Evolutionary conservation across 2,329 filamentous ascomycete genomes (phyloP).

Genomic region (Zymoseptoria tritici): DNA sequence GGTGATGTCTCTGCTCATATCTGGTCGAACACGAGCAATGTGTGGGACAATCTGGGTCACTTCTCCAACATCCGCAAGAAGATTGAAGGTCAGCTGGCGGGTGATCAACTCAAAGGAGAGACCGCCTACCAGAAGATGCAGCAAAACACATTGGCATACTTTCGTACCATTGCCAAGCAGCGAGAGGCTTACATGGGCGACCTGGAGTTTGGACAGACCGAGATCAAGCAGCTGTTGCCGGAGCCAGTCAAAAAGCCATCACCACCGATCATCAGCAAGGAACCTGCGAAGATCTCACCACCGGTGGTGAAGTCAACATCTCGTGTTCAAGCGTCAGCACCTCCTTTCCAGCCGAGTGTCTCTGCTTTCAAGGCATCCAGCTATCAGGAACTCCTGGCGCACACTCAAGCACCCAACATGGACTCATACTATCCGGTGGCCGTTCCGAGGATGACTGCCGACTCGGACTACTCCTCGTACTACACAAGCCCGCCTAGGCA

Average conservation of each 20-base stretch:
- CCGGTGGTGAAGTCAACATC: neutral
- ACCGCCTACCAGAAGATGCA: constrained; percentile 28
- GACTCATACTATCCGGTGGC: neutral
- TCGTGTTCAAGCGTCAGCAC: neutral
- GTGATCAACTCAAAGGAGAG: constrained; percentile 33
- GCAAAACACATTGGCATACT: constrained; percentile 35
- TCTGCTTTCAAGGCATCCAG: neutral
- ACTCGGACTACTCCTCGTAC: neutral
- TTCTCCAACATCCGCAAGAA: constrained; percentile 36
- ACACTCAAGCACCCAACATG: neutral
- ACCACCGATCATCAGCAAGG: neutral
- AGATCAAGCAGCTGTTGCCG: constrained; percentile 25
- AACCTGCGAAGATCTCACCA: neutral
- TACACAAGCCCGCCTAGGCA: neutral
- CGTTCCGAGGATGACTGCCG: neutral
- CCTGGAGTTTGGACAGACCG: constrained; percentile 24
- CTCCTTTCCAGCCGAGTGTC: neutral
- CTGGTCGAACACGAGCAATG: constrained; percentile 34
- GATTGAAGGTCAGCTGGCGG: constrained; percentile 38
- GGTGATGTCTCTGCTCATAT: constrained; percentile 42
- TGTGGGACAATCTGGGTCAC: constrained; percentile 41
- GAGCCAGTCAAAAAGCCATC: constrained; percentile 9
- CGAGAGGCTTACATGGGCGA: constrained; percentile 28
- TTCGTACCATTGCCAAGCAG: constrained; percentile 36
- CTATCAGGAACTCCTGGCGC: neutral